Base-by-base conservation (phyloP, 495 filamentous ascomycete genomes). In the Aspergillus heteromorphus region DNA sequence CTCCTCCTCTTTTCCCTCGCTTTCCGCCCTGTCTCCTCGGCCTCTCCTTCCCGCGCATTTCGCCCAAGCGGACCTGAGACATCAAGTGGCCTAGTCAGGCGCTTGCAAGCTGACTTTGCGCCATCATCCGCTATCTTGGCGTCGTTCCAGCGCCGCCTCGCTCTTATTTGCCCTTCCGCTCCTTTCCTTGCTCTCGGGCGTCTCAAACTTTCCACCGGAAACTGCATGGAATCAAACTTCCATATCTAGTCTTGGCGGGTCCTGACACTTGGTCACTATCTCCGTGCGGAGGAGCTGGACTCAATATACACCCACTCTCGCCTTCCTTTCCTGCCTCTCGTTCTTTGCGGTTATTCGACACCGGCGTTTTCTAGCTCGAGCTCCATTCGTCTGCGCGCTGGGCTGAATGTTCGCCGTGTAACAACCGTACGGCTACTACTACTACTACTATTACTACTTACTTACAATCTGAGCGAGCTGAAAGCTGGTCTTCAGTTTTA, bases 41-140 rank as follows among this genome's bases (percentile, higher is more conserved):
- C 13, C 30, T 16, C 31, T 11, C 25, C 40, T 25, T 14, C 18
- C 30, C 31, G 25, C 45, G 16, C 21, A 31, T 31, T 40, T 17
- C 20, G 23, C 49, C 25, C 23, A 27, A 29, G 25, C 18, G 29
- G 21, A 53, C 30, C 29, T 53, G 45, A 54, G 58, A 60, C 58
- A 55, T 49, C 42, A 31, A 55, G 48, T 40, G 61, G 60, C 52
- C 61, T 19, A 55, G 57, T 60, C 61, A 61, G 61, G 56, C 61
- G 58, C 61, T 55, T 54, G 51, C 49, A 34, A 53, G 48, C 53
- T 49, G 53, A 52, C 40, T 54, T 56, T 51, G 45, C 41, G 38
- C 45, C 55, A 53, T 48, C 56, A 40, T 50, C 48, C 21, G 31
- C 20, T 34, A 49, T 40, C 42, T 57, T 45, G 50, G 48, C 42